phyloP scores from a whole-genome alignment of 495 filamentous ascomycete genomes.

The Lophiostoma macrostomum region DNA sequence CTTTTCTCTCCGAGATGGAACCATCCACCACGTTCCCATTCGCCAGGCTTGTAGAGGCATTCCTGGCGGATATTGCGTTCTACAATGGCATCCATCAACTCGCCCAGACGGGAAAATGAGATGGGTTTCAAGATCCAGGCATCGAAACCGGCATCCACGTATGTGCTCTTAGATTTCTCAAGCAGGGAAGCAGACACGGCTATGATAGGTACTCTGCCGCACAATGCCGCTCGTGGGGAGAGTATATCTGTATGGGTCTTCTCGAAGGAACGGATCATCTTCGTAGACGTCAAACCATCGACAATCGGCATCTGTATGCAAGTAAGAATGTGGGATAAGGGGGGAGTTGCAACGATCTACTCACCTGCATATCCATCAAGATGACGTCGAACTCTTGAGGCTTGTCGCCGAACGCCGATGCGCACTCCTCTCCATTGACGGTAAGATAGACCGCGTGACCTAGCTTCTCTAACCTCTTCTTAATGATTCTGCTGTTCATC shows the following conservation, averaged over 20 bases:
- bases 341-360: not conserved
- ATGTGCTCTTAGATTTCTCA: conserved; percentile 65
- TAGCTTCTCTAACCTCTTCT: conserved; percentile 76
- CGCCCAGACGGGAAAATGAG: conserved; percentile 37
- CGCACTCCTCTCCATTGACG: conserved; percentile 85
- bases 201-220: conserved; percentile 73
- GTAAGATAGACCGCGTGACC: conserved; percentile 73
- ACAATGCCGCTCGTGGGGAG: conserved; percentile 47
- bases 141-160: conserved; percentile 82
- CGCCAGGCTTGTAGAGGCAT: conserved; percentile 38
- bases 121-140: conserved; percentile 69
- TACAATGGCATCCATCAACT: conserved; percentile 43
- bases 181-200: conserved; percentile 85
- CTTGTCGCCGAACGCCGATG: conserved; percentile 60
- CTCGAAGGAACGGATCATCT: conserved; percentile 76
- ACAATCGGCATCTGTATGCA: conserved; percentile 86
- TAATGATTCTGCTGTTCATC: conserved; percentile 82
- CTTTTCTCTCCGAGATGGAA: conserved; percentile 30
- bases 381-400: conserved; percentile 70
- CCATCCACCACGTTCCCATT: conserved; percentile 45
- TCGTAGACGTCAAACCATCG: conserved; percentile 78
- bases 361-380: conserved; percentile 93
- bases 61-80: conserved; percentile 28
- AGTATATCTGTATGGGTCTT: conserved; percentile 41
- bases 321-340: not conserved